phyloP scores from a whole-genome alignment of 345 rosid species.

The Eucalyptus marginata region DNA sequence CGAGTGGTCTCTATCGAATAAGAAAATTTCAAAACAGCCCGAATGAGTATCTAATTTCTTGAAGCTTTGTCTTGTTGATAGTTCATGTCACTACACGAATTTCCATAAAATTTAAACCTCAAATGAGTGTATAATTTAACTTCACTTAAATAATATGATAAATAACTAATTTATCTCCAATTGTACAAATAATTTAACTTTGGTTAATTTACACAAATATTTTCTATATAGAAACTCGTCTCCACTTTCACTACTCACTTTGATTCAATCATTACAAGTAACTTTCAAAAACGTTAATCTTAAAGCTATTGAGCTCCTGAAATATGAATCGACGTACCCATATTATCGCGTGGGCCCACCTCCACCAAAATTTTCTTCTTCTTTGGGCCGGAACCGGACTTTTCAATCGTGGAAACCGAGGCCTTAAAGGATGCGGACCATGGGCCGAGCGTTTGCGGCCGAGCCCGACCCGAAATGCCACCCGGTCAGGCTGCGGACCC shows the following conservation, averaged over 20 bases:
- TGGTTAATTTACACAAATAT: background rate
- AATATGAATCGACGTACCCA: background rate
- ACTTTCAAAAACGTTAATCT: too few relatives aligned
- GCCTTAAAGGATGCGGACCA: background rate
- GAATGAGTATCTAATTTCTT: background rate
- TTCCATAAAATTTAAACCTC: background rate
- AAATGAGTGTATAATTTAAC: too few relatives aligned
- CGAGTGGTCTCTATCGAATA: background rate
- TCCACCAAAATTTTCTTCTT: background rate
- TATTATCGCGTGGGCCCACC: background rate
- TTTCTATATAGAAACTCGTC: too few relatives aligned
- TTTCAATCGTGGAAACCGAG: background rate
- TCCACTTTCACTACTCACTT: background rate
- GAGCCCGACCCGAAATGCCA: background rate
- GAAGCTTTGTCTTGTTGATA: background rate
- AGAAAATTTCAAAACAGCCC: background rate
- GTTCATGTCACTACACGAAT: background rate
- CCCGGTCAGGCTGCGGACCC: background rate
- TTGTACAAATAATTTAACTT: too few relatives aligned
- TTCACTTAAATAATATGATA: too few relatives aligned
- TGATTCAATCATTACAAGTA: background rate
- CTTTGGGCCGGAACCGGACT: too few relatives aligned
- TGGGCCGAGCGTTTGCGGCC: background rate
- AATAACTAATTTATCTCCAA: background rate
- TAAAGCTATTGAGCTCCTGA: background rate